Percentiles rank a stretch among this genome's conserved stretches.
phyloP scores from a whole-genome alignment of 1,284 basidiomycete genomes.

The Heterobasidion occidentale region DNA sequence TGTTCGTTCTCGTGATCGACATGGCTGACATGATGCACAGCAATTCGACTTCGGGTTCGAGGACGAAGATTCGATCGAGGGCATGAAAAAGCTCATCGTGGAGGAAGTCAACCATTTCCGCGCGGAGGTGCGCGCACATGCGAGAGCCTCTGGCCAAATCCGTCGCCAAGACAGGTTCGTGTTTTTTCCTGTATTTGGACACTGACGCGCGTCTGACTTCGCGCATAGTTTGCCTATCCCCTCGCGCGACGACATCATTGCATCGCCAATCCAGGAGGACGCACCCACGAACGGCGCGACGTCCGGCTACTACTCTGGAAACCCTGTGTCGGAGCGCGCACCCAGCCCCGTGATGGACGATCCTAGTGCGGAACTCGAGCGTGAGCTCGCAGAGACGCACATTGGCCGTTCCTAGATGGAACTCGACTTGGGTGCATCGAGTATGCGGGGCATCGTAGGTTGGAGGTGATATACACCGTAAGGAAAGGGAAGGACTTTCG shows the following conservation, averaged over 20 bases:
- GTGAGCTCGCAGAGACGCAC: constrained; percentile 70
- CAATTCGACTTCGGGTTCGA: constrained; percentile 99
- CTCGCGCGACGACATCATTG: constrained; percentile 70
- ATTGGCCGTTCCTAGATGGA: constrained; percentile 16
- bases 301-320: constrained; percentile 39
- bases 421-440: neutral
- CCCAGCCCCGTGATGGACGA: constrained; percentile 70
- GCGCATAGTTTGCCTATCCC: constrained; percentile 61
- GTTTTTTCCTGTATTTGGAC: neutral
- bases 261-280: constrained; percentile 63
- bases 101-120: constrained; percentile 91
- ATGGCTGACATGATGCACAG: constrained; percentile 25
- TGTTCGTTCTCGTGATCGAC: neutral
- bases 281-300: constrained; percentile 62
- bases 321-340: constrained; percentile 38
- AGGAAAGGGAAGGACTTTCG: neutral
- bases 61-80: constrained; percentile 91
- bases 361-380: constrained; percentile 80
- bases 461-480: neutral
- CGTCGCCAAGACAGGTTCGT: constrained; percentile 66
- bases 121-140: constrained; percentile 74
- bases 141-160: constrained; percentile 59
- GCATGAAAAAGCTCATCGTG: constrained; percentile 95
- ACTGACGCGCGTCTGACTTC: neutral
- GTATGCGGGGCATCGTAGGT: neutral